Conservation (phyloP, 345 rosid species). For the rapeseed (Brassica napus) region Da-Ae NC_063436.1:2901501-2902000, state of each 20-base stretch:
- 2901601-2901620: slow-evolving; percentile 87
- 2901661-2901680: slow-evolving; percentile 95
- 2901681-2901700: slow-evolving; percentile 82
- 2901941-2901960: slow-evolving; percentile 87
- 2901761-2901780: slow-evolving; percentile 88
- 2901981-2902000: slow-evolving; percentile 92
- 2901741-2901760: slow-evolving; percentile 93
- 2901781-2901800: slow-evolving; percentile 99
- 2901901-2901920: slow-evolving; percentile 94
- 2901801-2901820: slow-evolving; percentile 74
- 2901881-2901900: slow-evolving; percentile 96
- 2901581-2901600: slow-evolving; percentile 95
- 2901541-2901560: slow-evolving; percentile 94
- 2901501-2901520: slow-evolving; percentile 92
- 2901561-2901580: slow-evolving; percentile 88
- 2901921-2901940: slow-evolving; percentile 97
- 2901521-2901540: slow-evolving; percentile 72
- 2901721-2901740: slow-evolving; percentile 88
- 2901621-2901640: slow-evolving; percentile 94
- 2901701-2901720: slow-evolving; percentile 95
- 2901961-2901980: slow-evolving; percentile 97
- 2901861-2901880: slow-evolving; percentile 90
- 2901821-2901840: slow-evolving; percentile 95
- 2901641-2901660: slow-evolving; percentile 79
- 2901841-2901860: slow-evolving; percentile 84